Evolutionary conservation across 305 asterid genomes (phyloP).

Genomic region (Fraxinus dipetala): DNA sequence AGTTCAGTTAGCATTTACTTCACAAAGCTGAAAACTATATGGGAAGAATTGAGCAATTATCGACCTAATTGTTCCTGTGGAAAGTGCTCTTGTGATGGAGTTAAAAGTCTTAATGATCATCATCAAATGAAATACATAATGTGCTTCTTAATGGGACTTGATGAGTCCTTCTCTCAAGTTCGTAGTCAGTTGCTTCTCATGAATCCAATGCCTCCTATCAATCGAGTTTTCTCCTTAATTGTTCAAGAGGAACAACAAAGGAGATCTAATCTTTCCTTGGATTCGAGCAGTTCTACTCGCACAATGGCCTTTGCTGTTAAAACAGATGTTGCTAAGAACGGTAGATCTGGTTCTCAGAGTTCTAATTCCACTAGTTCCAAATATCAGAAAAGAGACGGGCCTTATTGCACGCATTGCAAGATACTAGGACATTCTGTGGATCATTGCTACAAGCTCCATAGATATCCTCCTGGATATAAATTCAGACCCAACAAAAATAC

Average conservation of each 20-base stretch:
- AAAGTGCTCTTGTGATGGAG: neutral
- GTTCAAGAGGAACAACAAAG: conserved; percentile 6
- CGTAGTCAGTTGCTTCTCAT: neutral
- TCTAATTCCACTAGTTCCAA: no score
- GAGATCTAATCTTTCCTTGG: neutral
- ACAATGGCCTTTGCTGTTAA: neutral
- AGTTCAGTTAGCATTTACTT: no score
- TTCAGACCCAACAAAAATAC: no score
- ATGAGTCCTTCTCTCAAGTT: neutral
- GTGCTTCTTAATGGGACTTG: neutral
- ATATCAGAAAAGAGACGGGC: no score
- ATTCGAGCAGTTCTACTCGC: neutral
- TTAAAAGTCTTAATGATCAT: neutral
- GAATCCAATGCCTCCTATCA: neutral
- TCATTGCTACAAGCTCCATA: no score
- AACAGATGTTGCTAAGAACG: no score
- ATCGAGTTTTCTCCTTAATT: neutral
- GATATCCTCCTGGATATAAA: no score
- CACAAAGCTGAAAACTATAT: no score
- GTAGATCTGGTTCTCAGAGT: no score
- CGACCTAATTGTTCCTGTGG: neutral
- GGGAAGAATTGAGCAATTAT: no score
- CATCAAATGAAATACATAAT: neutral
- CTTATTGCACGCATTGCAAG: no score
- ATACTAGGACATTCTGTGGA: no score